Conservation (phyloP, 495 filamentous ascomycete species). For the Penicillium crystallinum region DNA sequence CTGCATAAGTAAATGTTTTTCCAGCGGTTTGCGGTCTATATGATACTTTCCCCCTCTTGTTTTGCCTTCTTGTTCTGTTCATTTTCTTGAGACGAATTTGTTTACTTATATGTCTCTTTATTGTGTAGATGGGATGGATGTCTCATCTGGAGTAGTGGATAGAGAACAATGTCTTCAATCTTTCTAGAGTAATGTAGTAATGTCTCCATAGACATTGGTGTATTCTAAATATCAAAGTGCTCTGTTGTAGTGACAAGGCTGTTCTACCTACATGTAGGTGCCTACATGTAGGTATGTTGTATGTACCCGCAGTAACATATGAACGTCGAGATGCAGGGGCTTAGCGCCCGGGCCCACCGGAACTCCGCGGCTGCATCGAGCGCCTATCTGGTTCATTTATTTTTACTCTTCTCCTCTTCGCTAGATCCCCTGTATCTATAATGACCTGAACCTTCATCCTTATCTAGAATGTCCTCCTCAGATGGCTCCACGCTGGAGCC, state of each 20-base stretch:
- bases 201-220: neutral
- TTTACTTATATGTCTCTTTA: slow-evolving; percentile 28
- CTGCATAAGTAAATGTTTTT: slow-evolving; percentile 38
- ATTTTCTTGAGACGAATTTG: slow-evolving; percentile 28
- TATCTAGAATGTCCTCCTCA: slow-evolving; percentile 25
- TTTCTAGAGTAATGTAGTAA: neutral
- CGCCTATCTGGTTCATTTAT: neutral
- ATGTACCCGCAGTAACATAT: too few species aligned
- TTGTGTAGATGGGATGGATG: slow-evolving; percentile 20
- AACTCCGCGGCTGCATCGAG: slow-evolving; percentile 7
- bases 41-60: slow-evolving; percentile 20
- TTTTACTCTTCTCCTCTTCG: neutral
- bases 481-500: slow-evolving; percentile 18
- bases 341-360: slow-evolving; percentile 4
- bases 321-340: too few species aligned
- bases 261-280: too few species aligned
- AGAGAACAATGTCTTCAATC: slow-evolving; percentile 18
- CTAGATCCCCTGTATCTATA: neutral
- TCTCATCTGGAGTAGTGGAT: slow-evolving; percentile 26
- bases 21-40: slow-evolving; percentile 28
- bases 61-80: slow-evolving; percentile 15
- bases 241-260: too few species aligned
- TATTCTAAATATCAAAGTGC: too few species aligned
- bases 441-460: slow-evolving; percentile 1
- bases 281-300: too few species aligned